These are phyloP conservation scores for Krasilnikovozyma curviuscula DNA, from an alignment of 768 basidiomycete genomes.

Conservation along the genomic window DNA sequence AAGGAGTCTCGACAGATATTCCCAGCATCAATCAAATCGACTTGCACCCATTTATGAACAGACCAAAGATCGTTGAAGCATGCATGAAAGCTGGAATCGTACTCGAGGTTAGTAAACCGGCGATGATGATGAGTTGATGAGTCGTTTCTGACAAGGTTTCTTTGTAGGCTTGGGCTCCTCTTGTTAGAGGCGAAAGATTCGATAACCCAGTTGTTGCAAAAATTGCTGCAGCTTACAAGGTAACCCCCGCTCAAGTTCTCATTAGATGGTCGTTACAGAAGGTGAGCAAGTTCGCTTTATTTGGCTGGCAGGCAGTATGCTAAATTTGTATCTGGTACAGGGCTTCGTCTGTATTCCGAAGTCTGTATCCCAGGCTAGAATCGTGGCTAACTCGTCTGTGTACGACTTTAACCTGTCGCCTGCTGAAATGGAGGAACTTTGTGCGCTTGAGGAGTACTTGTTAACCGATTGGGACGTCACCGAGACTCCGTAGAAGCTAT, in stretches of 20 bases:
- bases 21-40: conserved; percentile 21
- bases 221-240: conserved; percentile 39
- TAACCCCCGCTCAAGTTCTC: conserved; percentile 43
- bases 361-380: conserved; percentile 28
- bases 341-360: conserved; percentile 33
- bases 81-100: conserved; percentile 40
- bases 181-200: conserved; percentile 49
- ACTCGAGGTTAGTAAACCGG: conserved; percentile 37
- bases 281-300: no score
- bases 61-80: conserved; percentile 41
- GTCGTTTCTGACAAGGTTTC: no score
- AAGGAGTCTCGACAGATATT: conserved; percentile 26
- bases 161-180: conserved; percentile 49
- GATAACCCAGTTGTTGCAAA: conserved; percentile 35
- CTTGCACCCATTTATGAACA: conserved; percentile 51
- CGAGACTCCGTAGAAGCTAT: conserved; percentile 15
- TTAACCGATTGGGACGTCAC: conserved; percentile 29
- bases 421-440: conserved; percentile 30
- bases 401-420: conserved; percentile 31
- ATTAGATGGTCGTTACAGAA: conserved; percentile 74
- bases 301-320: neutral
- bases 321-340: conserved; percentile 9
- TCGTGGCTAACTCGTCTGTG: conserved; percentile 30
- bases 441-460: conserved; percentile 26
- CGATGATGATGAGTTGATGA: no score